These are phyloP conservation scores for Silene noctiflora DNA, from an alignment of 179 eudicot genomes.

Conservation along the genomic window DNA sequence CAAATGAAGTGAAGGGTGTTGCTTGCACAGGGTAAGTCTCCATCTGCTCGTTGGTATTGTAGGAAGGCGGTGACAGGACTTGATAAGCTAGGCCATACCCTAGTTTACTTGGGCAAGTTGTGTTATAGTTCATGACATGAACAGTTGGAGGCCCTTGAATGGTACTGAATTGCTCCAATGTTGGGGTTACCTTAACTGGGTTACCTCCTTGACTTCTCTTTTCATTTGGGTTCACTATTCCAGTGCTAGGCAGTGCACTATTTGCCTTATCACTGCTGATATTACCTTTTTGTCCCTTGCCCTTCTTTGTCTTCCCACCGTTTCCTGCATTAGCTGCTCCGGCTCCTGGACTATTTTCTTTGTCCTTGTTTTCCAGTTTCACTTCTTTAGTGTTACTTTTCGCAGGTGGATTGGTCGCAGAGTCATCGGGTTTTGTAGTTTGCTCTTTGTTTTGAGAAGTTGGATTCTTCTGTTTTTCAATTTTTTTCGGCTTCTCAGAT, in stretches of 20 bases:
- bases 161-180: slow-evolving; percentile 28
- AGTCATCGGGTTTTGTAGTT: slow-evolving; percentile 12
- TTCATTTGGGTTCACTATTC: slow-evolving; percentile 19
- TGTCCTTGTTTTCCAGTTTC: slow-evolving; percentile 20
- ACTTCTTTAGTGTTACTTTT: slow-evolving; percentile 11
- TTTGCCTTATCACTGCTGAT: slow-evolving; percentile 10
- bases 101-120: slow-evolving; percentile 33
- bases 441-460: slow-evolving; percentile 20
- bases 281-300: slow-evolving; percentile 40
- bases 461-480: slow-evolving; percentile 28
- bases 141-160: slow-evolving; percentile 30
- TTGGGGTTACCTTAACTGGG: slow-evolving; percentile 34
- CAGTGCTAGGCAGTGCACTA: slow-evolving; percentile 33
- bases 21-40: slow-evolving; percentile 31
- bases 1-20: slow-evolving; percentile 36
- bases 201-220: slow-evolving; percentile 29
- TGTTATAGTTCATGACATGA: slow-evolving; percentile 46
- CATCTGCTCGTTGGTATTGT: slow-evolving; percentile 11
- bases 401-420: slow-evolving; percentile 7
- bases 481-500: slow-evolving; percentile 28
- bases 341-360: neutral
- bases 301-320: slow-evolving; percentile 44
- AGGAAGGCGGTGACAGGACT: slow-evolving; percentile 41
- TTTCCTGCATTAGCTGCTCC: slow-evolving; percentile 27
- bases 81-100: slow-evolving; percentile 34